A percentile compares a stretch with the other conserved stretches of the same genome.
phyloP scores from a whole-genome alignment of 805 yeast genomes.

The Saccharomycopsis oosterbeekiorum region DNA sequence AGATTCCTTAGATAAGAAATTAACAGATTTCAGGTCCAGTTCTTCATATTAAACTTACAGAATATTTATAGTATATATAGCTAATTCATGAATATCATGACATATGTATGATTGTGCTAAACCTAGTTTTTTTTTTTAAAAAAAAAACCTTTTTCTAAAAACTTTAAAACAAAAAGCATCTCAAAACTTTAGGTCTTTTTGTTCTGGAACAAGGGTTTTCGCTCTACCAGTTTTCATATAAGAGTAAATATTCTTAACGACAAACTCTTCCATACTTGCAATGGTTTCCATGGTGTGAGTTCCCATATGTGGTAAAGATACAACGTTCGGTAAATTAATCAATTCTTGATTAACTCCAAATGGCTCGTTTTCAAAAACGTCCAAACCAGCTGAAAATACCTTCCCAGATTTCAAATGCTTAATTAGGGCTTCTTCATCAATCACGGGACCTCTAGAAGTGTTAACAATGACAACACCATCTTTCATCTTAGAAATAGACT shows the following conservation, averaged over 20 bases:
- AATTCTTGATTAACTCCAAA: constrained; percentile 50
- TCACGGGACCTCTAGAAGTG: constrained; percentile 83
- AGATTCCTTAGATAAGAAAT: too few species aligned
- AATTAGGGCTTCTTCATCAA: constrained; percentile 53
- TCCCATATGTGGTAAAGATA: constrained; percentile 84
- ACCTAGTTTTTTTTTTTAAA: too few species aligned
- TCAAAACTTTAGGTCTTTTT: constrained; percentile 27
- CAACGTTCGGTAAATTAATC: constrained; percentile 53
- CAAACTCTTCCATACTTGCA: constrained; percentile 70
- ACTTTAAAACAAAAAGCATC: too few species aligned
- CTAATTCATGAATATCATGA: not conserved
- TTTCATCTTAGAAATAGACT: constrained; percentile 58
- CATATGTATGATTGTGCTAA: not conserved
- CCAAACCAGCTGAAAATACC: constrained; percentile 59
- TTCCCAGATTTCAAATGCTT: constrained; percentile 52
- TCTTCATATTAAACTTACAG: not conserved
- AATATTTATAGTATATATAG: too few species aligned
- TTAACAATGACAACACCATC: constrained; percentile 61
- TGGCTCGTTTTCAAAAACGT: constrained; percentile 72
- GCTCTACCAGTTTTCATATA: constrained; percentile 60
- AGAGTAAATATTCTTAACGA: constrained; percentile 55
- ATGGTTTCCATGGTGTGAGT: constrained; percentile 70
- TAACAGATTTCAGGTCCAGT: too few species aligned
- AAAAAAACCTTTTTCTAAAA: too few species aligned
- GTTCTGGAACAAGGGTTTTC: constrained; percentile 73